Evolutionary conservation across 2,329 filamentous ascomycete genomes (phyloP).

Genomic region (Diplodia sapinea): DNA sequence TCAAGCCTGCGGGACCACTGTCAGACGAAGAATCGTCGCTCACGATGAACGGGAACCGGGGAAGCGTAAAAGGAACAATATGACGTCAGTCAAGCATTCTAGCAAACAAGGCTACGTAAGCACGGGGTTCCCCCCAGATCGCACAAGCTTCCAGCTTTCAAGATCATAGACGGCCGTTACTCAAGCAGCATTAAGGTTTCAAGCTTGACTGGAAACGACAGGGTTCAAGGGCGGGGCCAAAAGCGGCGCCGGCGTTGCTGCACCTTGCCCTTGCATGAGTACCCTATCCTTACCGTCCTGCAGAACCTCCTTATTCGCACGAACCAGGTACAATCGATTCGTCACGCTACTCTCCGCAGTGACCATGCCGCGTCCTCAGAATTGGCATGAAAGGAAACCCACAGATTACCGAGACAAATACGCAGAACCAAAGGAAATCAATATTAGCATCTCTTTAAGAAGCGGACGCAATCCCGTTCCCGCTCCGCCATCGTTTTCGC

Average conservation of each 20-base stretch:
- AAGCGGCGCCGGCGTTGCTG: not conserved
- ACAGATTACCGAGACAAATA: constrained; percentile 2
- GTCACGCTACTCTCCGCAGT: not conserved
- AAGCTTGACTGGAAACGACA: constrained; percentile 14
- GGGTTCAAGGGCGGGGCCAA: not conserved
- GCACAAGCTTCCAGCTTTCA: not conserved
- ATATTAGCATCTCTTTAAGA: constrained; percentile 23
- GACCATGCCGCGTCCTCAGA: not conserved
- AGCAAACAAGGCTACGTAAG: not conserved
- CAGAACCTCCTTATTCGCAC: not conserved
- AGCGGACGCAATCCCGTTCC: constrained; percentile 23
- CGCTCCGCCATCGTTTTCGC: constrained; percentile 24
- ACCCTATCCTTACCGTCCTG: constrained; percentile 7
- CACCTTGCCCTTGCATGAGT: constrained; percentile 16
- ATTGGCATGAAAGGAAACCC: not conserved
- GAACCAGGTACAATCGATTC: constrained; percentile 7
- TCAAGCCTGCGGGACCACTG: not conserved
- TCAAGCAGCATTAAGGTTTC: constrained; percentile 15
- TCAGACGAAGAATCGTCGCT: not conserved
- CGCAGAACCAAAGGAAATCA: constrained; percentile 5
- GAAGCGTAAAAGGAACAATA: not conserved
- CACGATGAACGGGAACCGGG: not conserved
- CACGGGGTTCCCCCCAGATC: not conserved
- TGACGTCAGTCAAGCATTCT: not conserved
- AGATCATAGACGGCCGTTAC: not conserved